Conservation (phyloP, 2,329 filamentous ascomycete species). For the Parastagonospora avenae region DNA sequence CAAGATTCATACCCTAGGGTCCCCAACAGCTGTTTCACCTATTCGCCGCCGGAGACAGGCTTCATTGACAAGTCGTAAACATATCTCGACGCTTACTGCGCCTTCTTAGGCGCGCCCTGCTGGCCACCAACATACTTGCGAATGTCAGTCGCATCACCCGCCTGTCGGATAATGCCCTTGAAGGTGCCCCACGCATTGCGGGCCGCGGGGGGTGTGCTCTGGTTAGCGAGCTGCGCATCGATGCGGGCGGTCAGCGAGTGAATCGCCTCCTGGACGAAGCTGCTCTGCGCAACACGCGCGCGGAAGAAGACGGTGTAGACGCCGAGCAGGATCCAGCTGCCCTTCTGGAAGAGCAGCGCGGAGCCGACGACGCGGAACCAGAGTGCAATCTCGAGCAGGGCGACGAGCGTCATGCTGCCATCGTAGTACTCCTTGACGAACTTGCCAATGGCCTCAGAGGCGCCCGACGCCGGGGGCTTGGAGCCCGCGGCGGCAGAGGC, state of each 20-base stretch:
- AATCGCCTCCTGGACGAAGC: constrained; percentile 86
- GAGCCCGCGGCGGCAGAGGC: constrained; percentile 54
- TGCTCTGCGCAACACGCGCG: constrained; percentile 86
- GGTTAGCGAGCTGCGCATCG: constrained; percentile 81
- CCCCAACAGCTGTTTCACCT: constrained; percentile 16
- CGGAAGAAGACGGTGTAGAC: constrained; percentile 94
- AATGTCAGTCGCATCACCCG: constrained; percentile 78
- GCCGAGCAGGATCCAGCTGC: constrained; percentile 84
- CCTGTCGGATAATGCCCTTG: constrained; percentile 75
- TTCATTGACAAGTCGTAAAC: constrained; percentile 9
- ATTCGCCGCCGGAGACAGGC: constrained; percentile 18
- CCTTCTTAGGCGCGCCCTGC: constrained; percentile 67
- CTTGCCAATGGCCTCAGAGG: constrained; percentile 81
- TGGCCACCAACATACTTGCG: constrained; percentile 70
- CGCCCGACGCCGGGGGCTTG: constrained; percentile 63
- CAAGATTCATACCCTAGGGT: constrained; percentile 23
- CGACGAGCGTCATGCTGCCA: constrained; percentile 90
- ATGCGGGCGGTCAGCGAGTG: constrained; percentile 72
- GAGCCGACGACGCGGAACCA: constrained; percentile 83
- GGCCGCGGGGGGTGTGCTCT: constrained; percentile 81
- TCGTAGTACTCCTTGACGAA: constrained; percentile 99
- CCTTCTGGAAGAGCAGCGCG: constrained; percentile 84
- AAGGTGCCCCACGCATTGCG: constrained; percentile 79
- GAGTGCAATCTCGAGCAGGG: constrained; percentile 82
- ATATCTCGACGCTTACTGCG: constrained; percentile 48